Percentiles rank a stretch among this genome's conserved stretches.
Evolutionary conservation across 1,284 basidiomycete species (phyloP).

Genomic region (Apiotrichum akiyoshidainum): DNA sequence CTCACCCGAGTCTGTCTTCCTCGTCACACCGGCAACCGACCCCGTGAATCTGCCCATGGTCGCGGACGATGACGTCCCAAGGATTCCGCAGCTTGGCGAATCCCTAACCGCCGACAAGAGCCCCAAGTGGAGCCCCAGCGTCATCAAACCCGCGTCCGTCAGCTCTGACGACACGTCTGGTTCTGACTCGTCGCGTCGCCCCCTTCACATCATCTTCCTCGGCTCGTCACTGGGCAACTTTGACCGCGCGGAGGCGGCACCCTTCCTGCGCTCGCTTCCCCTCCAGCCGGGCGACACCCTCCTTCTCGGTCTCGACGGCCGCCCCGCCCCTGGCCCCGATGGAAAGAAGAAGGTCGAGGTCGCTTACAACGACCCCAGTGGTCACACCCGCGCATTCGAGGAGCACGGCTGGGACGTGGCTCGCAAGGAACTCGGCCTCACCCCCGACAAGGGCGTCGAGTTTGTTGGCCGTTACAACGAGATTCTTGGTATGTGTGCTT

Average conservation of each 20-base stretch:
- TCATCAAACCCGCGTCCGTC: background rate
- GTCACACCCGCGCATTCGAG: conserved; percentile 77
- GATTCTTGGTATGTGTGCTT: conserved; percentile 58
- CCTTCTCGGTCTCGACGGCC: conserved; percentile 75
- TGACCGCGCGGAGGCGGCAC: conserved; percentile 64
- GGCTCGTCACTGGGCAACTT: conserved; percentile 95
- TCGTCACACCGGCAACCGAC: conserved; percentile 26
- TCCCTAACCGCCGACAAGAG: background rate
- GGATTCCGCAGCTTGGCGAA: background rate
- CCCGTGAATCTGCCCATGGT: background rate
- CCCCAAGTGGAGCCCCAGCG: background rate
- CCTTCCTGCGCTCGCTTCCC: conserved; percentile 75
- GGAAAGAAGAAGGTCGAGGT: conserved; percentile 51
- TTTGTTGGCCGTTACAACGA: conserved; percentile 78
- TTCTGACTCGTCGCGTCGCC: conserved; percentile 37
- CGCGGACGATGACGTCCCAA: conserved; percentile 13
- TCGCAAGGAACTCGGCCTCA: conserved; percentile 44
- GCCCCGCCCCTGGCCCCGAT: conserved; percentile 39
- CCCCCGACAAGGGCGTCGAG: conserved; percentile 51
- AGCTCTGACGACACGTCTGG: too few relatives aligned
- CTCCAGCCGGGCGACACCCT: conserved; percentile 61
- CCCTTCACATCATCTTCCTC: conserved; percentile 83
- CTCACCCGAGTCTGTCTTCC: conserved; percentile 20
- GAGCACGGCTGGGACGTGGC: conserved; percentile 77
- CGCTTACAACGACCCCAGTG: conserved; percentile 77